phyloP scores from a whole-genome alignment of 1,284 basidiomycete genomes.

The Cryptococcus amylolentus region DNA sequence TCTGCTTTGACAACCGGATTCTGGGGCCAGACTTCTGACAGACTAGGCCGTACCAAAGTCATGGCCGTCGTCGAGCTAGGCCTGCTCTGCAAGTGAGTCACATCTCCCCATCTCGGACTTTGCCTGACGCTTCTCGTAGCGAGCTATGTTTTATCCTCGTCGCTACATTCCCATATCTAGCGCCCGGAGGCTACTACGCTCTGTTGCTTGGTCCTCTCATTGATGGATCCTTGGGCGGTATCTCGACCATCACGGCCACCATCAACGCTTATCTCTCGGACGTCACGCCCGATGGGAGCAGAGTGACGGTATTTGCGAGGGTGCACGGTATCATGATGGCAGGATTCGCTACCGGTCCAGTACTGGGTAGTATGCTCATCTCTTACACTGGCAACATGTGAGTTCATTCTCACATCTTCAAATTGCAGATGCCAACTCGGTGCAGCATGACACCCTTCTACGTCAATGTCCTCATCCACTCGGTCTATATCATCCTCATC shows the following conservation, averaged over 20 bases:
- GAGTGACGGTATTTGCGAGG: conserved; percentile 74
- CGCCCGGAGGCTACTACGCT: conserved; percentile 68
- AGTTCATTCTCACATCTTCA: conserved; percentile 21
- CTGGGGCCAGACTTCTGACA: conserved; percentile 81
- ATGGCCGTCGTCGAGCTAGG: conserved; percentile 68
- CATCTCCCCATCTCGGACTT: not conserved
- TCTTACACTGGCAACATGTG: conserved; percentile 56
- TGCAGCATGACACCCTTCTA: conserved; percentile 69
- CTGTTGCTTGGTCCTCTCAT: conserved; percentile 75
- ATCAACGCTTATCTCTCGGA: conserved; percentile 78
- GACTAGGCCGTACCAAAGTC: conserved; percentile 70
- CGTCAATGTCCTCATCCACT: conserved; percentile 51
- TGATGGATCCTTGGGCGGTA: conserved; percentile 83
- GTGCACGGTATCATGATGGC: conserved; percentile 57
- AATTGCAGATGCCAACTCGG: not conserved
- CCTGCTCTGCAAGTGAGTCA: conserved; percentile 65
- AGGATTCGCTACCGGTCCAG: conserved; percentile 69
- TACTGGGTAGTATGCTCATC: conserved; percentile 69
- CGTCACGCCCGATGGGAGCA: conserved; percentile 76
- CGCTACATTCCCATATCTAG: conserved; percentile 63
- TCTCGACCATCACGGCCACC: conserved; percentile 71
- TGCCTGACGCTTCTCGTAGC: conserved; percentile 47
- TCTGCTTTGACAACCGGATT: conserved; percentile 79
- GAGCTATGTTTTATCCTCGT: conserved; percentile 75
- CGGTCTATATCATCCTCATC: conserved; percentile 56